Conservation (phyloP, 257 asterid genomes). For the Cruciata laevipes region DNA sequence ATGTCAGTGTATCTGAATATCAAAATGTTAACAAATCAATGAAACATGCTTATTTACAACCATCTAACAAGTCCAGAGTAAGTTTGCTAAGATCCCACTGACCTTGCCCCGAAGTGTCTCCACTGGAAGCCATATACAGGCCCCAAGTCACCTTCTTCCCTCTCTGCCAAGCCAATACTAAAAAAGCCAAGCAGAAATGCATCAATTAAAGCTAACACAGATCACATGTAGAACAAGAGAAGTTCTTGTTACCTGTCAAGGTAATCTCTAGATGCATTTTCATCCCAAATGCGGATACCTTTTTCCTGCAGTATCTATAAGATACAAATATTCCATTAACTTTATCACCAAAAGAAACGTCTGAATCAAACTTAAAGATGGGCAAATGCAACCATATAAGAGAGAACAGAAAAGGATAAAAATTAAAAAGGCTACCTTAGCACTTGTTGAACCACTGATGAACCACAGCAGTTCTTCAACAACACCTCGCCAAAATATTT, state of each 20-base stretch:
- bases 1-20: slow-evolving; percentile 35
- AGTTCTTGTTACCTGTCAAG: slow-evolving; percentile 31
- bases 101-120: slow-evolving; percentile 47
- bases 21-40: slow-evolving; percentile 9
- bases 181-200: slow-evolving; percentile 7
- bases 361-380: neutral
- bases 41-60: neutral
- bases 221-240: neutral
- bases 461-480: slow-evolving; percentile 99
- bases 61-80: slow-evolving; percentile 7
- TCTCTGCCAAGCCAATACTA: slow-evolving; percentile 39
- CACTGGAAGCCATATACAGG: slow-evolving; percentile 48
- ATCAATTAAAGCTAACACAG: neutral
- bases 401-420: neutral
- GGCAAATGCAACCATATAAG: slow-evolving; percentile 1
- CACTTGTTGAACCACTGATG: slow-evolving; percentile 95
- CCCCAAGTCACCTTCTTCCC: slow-evolving; percentile 50
- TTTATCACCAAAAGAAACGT: neutral
- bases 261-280: slow-evolving; percentile 44
- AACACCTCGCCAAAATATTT: slow-evolving; percentile 94
- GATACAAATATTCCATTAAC: slow-evolving; percentile 1
- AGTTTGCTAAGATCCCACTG: slow-evolving; percentile 10
- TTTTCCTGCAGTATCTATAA: slow-evolving; percentile 36
- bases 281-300: slow-evolving; percentile 53
- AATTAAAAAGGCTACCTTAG: slow-evolving; percentile 46